Percentiles rank a stretch among this genome's conserved stretches.
Evolutionary conservation across 2,329 filamentous ascomycete genomes (phyloP).

Genomic region (Camptophora hylomeconis): DNA sequence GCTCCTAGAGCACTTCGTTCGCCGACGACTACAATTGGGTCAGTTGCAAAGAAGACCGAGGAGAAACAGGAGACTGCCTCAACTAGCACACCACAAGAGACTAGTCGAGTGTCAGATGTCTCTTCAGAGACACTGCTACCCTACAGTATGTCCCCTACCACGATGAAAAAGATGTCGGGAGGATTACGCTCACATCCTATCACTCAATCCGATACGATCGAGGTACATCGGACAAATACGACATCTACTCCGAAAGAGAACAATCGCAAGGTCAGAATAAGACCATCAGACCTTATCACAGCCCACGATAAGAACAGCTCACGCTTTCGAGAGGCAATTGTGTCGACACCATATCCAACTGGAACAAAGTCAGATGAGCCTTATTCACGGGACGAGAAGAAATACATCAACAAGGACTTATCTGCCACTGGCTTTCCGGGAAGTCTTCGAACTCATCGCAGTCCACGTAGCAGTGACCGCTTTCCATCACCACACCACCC

Average conservation of each 20-base stretch:
- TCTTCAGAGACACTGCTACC: too few species aligned
- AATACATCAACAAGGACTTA: slow-evolving; percentile 1
- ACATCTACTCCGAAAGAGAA: slow-evolving; percentile 8
- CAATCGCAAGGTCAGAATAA: slow-evolving; percentile 16
- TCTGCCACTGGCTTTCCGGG: too few species aligned
- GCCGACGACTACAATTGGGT: background rate
- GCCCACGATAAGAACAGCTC: slow-evolving; percentile 8
- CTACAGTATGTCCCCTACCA: too few species aligned
- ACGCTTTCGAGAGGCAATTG: slow-evolving; percentile 14
- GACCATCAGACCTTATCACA: slow-evolving; percentile 15
- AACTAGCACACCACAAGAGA: too few species aligned
- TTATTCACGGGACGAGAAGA: background rate
- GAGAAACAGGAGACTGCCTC: too few species aligned
- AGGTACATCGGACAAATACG: slow-evolving; percentile 13
- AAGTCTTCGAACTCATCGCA: too few species aligned
- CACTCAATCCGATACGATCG: slow-evolving; percentile 7
- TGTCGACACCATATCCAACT: slow-evolving; percentile 17
- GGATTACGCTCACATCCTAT: too few species aligned
- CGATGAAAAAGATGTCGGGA: too few species aligned
- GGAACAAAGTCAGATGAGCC: too few species aligned
- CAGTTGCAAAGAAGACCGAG: too few species aligned
- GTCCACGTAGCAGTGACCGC: slow-evolving; percentile 9
- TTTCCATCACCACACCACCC: slow-evolving; percentile 14
- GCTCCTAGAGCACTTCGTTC: background rate
- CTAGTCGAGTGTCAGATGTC: too few species aligned